Conservation (phyloP, 2,329 filamentous ascomycete species). For the Xylaria sp. region DNA sequence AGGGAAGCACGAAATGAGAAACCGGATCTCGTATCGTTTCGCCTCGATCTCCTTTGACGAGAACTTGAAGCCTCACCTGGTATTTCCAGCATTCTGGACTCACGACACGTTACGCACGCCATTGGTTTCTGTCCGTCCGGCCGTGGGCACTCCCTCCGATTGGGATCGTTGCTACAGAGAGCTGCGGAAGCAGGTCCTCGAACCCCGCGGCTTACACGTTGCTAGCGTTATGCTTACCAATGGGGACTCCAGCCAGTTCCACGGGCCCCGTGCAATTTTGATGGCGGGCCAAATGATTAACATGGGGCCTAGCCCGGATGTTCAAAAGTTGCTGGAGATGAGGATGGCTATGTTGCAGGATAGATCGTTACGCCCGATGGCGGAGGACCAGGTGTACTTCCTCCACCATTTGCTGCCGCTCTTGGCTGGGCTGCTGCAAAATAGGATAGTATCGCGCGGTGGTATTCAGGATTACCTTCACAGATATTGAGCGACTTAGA, state of each 20-base stretch:
- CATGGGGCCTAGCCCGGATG: not conserved
- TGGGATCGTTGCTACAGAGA: slow-evolving; percentile 2
- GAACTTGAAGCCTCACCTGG: not conserved
- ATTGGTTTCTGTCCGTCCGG: not conserved
- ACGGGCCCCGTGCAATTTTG: not conserved
- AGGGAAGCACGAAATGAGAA: not conserved
- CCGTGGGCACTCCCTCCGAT: not conserved
- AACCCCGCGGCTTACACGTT: not conserved
- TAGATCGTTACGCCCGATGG: not conserved
- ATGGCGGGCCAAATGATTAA: not conserved
- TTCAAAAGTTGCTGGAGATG: not conserved
- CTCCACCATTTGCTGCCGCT: not conserved
- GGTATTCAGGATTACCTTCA: not conserved
- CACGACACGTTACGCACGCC: not conserved
- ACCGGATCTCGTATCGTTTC: not conserved
- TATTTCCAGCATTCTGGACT: slow-evolving; percentile 16
- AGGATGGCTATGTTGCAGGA: not conserved
- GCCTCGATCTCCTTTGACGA: slow-evolving; percentile 2
- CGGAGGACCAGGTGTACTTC: not conserved
- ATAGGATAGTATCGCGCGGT: not conserved
- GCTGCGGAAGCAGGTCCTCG: not conserved
- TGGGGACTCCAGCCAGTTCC: not conserved
- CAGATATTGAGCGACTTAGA: not conserved
- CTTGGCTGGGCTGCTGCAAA: not conserved
- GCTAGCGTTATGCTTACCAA: not conserved